These are phyloP conservation scores for Trichoderma guizhouense DNA, from an alignment of 2,329 filamentous ascomycete species.

Conservation along the genomic window DNA sequence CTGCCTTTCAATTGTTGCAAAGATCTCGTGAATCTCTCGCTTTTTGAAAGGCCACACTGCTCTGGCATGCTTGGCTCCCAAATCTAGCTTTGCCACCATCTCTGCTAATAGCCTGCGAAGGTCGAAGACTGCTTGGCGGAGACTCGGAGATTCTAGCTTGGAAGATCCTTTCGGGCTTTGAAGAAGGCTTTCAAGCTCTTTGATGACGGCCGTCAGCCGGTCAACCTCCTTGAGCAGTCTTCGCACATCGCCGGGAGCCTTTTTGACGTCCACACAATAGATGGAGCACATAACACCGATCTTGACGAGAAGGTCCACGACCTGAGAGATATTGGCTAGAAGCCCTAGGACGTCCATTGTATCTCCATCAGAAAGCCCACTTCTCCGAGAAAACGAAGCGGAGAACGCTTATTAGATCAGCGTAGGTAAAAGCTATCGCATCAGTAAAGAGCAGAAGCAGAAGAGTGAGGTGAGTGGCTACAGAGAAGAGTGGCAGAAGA, in stretches of 20 bases:
- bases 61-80: slow-evolving; percentile 8
- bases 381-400: no score
- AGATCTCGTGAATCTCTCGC: background rate
- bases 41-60: slow-evolving; percentile 18
- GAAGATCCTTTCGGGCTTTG: slow-evolving; percentile 6
- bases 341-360: slow-evolving; percentile 19
- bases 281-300: slow-evolving; percentile 18
- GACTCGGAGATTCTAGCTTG: slow-evolving; percentile 1
- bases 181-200: slow-evolving; percentile 14
- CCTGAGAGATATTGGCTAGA: slow-evolving; percentile 12
- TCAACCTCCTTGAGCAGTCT: slow-evolving; percentile 15
- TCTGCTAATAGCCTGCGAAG: background rate
- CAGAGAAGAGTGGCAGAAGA: no score
- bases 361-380: background rate
- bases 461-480: background rate
- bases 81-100: slow-evolving; percentile 11
- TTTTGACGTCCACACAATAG: slow-evolving; percentile 18
- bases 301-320: slow-evolving; percentile 20
- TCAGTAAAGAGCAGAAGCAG: background rate
- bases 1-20: slow-evolving; percentile 5
- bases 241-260: slow-evolving; percentile 16
- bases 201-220: slow-evolving; percentile 8
- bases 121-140: slow-evolving; percentile 5
- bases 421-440: no score
- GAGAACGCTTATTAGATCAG: no score